These are phyloP conservation scores for Xylaria bambusicola DNA, from an alignment of 495 filamentous ascomycete genomes.

Conservation along the genomic window DNA sequence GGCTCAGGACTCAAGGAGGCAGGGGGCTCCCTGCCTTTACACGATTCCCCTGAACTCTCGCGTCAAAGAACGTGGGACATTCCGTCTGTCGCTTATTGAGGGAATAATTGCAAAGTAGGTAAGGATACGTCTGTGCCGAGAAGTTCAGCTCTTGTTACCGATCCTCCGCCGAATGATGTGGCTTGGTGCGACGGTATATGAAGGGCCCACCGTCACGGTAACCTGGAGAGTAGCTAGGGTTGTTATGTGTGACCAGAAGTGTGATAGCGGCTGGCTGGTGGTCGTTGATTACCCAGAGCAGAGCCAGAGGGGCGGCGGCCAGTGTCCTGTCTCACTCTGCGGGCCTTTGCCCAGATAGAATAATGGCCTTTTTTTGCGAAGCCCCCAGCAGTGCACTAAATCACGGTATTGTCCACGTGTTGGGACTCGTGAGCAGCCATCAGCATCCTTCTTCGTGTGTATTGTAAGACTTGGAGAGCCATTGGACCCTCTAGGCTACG, in stretches of 20 bases:
- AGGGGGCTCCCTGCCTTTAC: not conserved
- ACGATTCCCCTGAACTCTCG: not conserved
- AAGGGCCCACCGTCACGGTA: no score
- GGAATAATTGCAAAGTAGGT: slow-evolving; percentile 16
- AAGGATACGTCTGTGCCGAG: not conserved
- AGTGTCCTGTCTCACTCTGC: not conserved
- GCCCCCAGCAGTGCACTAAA: not conserved
- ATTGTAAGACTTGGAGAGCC: not conserved
- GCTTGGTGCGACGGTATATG: slow-evolving; percentile 20
- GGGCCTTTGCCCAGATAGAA: not conserved
- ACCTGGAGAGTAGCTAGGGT: slow-evolving; percentile 1
- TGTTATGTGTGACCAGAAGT: slow-evolving; percentile 7
- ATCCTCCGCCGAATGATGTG: slow-evolving; percentile 4
- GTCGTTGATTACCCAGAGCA: not conserved
- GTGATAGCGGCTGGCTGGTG: slow-evolving; percentile 19
- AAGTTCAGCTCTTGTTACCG: slow-evolving; percentile 10
- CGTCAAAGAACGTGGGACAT: slow-evolving; percentile 9
- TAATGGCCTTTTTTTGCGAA: slow-evolving; percentile 16
- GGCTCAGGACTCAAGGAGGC: slow-evolving; percentile 4
- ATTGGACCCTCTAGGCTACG: slow-evolving; percentile 6
- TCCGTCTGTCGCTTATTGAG: slow-evolving; percentile 8
- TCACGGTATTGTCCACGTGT: not conserved
- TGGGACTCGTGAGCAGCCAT: slow-evolving; percentile 11
- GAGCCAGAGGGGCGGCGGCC: not conserved
- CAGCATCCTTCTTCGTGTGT: slow-evolving; percentile 5